Percentiles rank a stretch among this genome's conserved stretches.
These are phyloP conservation scores for Elongisporangium undulatum DNA, from an alignment of 352 stramenopile species.

Conservation along the genomic window DNA sequence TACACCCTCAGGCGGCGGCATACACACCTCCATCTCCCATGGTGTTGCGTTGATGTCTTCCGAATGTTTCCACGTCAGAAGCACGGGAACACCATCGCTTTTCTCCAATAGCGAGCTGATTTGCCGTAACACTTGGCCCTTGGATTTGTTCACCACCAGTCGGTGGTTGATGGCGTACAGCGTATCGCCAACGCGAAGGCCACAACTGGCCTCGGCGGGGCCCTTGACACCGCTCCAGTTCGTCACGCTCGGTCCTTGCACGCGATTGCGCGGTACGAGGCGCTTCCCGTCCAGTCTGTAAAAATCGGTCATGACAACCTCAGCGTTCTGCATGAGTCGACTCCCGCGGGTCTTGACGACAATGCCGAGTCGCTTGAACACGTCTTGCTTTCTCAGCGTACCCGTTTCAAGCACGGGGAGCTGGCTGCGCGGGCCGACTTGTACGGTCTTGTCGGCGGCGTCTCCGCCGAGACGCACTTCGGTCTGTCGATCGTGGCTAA, in stretches of 20 bases:
- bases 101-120: conserved; percentile 77
- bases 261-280: conserved; percentile 67
- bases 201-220: conserved; percentile 64
- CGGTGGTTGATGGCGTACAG: conserved; percentile 85
- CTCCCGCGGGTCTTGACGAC: conserved; percentile 81
- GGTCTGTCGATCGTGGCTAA: conserved; percentile 84
- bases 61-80: conserved; percentile 83
- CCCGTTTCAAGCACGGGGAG: conserved; percentile 66
- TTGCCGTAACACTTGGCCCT: conserved; percentile 76
- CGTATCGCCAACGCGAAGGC: conserved; percentile 71
- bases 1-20: conserved; percentile 74
- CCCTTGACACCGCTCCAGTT: conserved; percentile 74
- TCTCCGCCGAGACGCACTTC: conserved; percentile 68
- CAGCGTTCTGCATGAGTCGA: conserved; percentile 81
- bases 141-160: conserved; percentile 86
- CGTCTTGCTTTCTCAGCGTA: conserved; percentile 54
- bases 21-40: conserved; percentile 74
- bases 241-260: conserved; percentile 49
- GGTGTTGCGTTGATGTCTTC: conserved; percentile 70
- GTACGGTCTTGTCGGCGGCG: conserved; percentile 35
- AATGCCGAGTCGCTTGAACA: conserved; percentile 76
- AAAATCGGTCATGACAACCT: conserved; percentile 77
- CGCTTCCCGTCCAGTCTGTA: conserved; percentile 77
- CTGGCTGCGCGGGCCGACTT: conserved; percentile 62
- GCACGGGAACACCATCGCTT: conserved; percentile 52